phyloP scores from a whole-genome alignment of 2,329 filamentous ascomycete species.

The Cyphellophora europaea region DNA sequence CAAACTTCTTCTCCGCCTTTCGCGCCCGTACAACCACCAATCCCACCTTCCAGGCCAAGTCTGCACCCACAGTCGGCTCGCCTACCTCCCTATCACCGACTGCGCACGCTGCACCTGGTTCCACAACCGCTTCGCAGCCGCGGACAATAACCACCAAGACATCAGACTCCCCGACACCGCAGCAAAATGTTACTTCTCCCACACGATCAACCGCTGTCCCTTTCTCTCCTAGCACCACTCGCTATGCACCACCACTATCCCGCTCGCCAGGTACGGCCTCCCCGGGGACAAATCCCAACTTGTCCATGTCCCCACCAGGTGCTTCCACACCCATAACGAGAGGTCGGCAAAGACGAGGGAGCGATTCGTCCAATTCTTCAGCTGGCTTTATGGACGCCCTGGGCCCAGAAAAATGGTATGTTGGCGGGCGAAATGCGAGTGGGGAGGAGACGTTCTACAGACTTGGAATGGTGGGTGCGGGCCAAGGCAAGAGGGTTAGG shows the following conservation, averaged over 20 bases:
- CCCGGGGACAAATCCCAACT: conserved; percentile 21
- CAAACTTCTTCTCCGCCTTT: conserved; percentile 59
- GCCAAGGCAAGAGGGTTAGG: conserved; percentile 32
- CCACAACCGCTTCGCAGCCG: conserved; percentile 31
- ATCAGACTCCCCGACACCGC: conserved; percentile 19
- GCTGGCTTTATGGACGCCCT: conserved; percentile 38
- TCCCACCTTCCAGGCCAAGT: conserved; percentile 47
- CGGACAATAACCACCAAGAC: conserved; percentile 39
- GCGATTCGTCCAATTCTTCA: conserved; percentile 37
- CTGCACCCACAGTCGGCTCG: conserved; percentile 26
- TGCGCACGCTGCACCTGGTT: conserved; percentile 27
- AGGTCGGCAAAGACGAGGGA: conserved; percentile 34
- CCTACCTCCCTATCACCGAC: conserved; percentile 24
- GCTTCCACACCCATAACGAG: conserved; percentile 20
- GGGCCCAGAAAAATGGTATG: conserved; percentile 42
- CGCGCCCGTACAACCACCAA: conserved; percentile 46
- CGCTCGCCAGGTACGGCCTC: conserved; percentile 16
- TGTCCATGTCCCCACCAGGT: conserved; percentile 26
- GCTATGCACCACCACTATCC: conserved; percentile 14
- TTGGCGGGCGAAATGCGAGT: conserved; percentile 36
- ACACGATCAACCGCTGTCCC: too few relatives aligned
- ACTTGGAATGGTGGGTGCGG: conserved; percentile 37
- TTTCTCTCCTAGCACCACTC: conserved; percentile 10
- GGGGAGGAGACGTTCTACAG: conserved; percentile 41
- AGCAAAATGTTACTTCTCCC: conserved; percentile 27